Evolutionary conservation across 208 protist species (phyloP), one percentile per base, ranked within the genome.

Genomic region (Crithidia acanthocephali): DNA sequence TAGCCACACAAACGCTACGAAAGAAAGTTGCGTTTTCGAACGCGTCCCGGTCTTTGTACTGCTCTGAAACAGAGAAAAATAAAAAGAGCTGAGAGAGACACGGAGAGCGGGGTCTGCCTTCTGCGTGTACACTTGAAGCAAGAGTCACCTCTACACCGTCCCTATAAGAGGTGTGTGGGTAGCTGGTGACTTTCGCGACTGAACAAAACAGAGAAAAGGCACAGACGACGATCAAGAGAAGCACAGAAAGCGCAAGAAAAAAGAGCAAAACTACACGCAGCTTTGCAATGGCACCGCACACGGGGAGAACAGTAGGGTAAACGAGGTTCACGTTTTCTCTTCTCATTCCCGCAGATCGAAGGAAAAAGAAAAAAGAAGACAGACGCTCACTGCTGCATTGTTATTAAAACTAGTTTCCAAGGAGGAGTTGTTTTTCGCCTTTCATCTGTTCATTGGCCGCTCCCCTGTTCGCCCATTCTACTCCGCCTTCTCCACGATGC

Each of bases 401-500:
- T 48, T 48, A 6, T n/a, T 48, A n/a, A n/a, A n/a, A n/a, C n/a
- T n/a, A n/a, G n/a, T n/a, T n/a, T n/a, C n/a, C n/a, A n/a, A n/a
- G n/a, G n/a, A n/a, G n/a, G 2, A n/a, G 44, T 48, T 48, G 6
- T 48, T n/a, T 48, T 48, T 9, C 18, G 2, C 6, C 44, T 9
- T n/a, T 48, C 44, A 13, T n/a, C 22, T 15, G 18, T 28, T 53
- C 50, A 9, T 56, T 9, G n/a, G n/a, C n/a, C n/a, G n/a, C n/a
- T n/a, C n/a, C n/a, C n/a, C n/a, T n/a, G n/a, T n/a, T n/a, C n/a
- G n/a, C n/a, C n/a, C n/a, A n/a, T n/a, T n/a, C n/a, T 73, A 67
- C 53, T 79, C 66, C n/a, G 55, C 23, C 42, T 59, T 71, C 45
- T 75, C 72, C 20, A 73, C 65, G 33, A 88, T 74, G 13, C 58